These are phyloP conservation scores for Neonothopanus nambi DNA, from an alignment of 1,284 basidiomycete species.

Conservation along the genomic window DNA sequence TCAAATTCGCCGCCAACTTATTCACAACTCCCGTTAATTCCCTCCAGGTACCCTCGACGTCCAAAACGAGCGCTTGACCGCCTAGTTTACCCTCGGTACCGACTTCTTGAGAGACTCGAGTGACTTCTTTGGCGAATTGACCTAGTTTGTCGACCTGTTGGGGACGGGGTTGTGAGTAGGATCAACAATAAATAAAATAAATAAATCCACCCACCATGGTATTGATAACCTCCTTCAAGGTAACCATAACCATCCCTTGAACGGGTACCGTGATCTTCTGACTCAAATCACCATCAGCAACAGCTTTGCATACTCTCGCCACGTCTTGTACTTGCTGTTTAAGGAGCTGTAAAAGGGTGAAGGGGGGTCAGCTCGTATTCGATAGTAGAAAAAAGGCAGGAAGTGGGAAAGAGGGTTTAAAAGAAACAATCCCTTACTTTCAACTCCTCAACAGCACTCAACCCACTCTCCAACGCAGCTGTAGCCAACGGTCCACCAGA, in stretches of 20 bases:
- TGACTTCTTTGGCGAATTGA: conserved; percentile 84
- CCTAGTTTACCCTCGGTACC: conserved; percentile 91
- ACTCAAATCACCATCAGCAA: conserved; percentile 90
- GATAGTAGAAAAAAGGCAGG: not conserved
- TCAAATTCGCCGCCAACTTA: conserved; percentile 91
- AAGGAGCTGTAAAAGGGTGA: too few species aligned
- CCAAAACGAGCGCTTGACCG: conserved; percentile 89
- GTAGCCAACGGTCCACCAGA: conserved; percentile 37
- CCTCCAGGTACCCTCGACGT: conserved; percentile 94
- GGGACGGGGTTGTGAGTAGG: conserved; percentile 14
- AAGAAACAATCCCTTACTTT: conserved; percentile 55
- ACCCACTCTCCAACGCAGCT: conserved; percentile 50
- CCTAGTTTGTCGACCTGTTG: conserved; percentile 71
- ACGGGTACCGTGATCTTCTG: conserved; percentile 97
- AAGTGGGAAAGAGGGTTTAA: not conserved
- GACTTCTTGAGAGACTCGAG: conserved; percentile 88
- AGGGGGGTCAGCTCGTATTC: too few species aligned
- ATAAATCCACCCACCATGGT: conserved; percentile 68
- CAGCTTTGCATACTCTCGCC: conserved; percentile 89
- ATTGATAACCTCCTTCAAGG: conserved; percentile 98
- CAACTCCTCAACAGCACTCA: conserved; percentile 67
- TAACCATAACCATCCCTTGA: conserved; percentile 95
- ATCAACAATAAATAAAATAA: not conserved
- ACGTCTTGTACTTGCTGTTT: conserved; percentile 70
- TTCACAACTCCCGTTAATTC: conserved; percentile 91